A percentile compares a stretch with the other conserved stretches of the same genome.
phyloP scores from a whole-genome alignment of 768 basidiomycete species.

The Boletus patriciae region DNA sequence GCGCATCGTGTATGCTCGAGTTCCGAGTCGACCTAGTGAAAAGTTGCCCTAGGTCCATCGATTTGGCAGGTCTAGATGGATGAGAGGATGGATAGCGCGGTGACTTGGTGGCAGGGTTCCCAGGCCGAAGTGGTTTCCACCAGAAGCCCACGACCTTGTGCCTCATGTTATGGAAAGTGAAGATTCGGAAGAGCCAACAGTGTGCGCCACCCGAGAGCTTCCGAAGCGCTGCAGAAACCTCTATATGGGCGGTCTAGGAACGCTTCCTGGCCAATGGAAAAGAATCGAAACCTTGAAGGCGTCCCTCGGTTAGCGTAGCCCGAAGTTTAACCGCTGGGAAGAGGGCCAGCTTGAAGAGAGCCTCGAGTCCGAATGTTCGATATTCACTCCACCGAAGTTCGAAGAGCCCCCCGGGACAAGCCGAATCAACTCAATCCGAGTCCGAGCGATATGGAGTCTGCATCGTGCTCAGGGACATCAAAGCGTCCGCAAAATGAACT shows the following conservation, averaged over 20 bases:
- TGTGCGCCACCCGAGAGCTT: slow-evolving; percentile 8
- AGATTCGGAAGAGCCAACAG: slow-evolving; percentile 10
- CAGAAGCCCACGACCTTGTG: slow-evolving; percentile 22
- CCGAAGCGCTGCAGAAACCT: slow-evolving; percentile 7
- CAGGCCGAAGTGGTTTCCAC: slow-evolving; percentile 12
- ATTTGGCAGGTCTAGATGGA: slow-evolving; percentile 12
- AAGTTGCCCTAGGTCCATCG: slow-evolving; percentile 6
- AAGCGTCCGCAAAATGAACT: slow-evolving; percentile 14
- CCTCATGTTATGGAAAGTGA: slow-evolving; percentile 4
- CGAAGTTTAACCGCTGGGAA: not conserved
- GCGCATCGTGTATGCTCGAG: slow-evolving; percentile 18
- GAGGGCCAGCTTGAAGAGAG: not conserved
- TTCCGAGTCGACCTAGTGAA: slow-evolving; percentile 1
- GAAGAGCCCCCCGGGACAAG: not conserved
- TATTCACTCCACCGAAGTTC: not conserved
- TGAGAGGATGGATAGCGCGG: slow-evolving; percentile 2
- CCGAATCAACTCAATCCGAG: slow-evolving; percentile 8
- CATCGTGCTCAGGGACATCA: slow-evolving; percentile 9
- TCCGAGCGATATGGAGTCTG: slow-evolving; percentile 14
- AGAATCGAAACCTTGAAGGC: not conserved
- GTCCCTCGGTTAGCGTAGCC: not conserved
- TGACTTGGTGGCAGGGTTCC: slow-evolving; percentile 18
- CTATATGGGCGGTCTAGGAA: slow-evolving; percentile 6
- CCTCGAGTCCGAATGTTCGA: not conserved
- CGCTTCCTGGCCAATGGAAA: not conserved